Conservation (phyloP, 345 rosid genomes). For the Ailanthus altissimus region DNA sequence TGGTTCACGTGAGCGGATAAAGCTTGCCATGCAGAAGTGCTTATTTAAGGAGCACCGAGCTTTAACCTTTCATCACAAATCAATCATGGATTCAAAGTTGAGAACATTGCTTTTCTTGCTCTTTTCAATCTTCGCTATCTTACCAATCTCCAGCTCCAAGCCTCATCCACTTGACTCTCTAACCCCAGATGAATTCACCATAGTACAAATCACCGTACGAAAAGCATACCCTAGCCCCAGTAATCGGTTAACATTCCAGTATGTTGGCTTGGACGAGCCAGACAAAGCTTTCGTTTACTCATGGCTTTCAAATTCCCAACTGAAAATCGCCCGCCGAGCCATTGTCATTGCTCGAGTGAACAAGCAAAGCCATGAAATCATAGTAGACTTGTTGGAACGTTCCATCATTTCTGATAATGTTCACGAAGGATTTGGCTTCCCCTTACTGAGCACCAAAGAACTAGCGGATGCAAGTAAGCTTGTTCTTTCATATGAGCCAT, state of each 20-base stretch:
- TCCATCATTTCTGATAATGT: slow-evolving; percentile 18
- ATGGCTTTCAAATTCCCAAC: slow-evolving; percentile 26
- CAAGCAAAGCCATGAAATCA: slow-evolving; percentile 34
- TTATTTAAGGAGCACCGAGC: not conserved
- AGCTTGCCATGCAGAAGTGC: not conserved
- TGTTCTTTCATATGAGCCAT: slow-evolving; percentile 24
- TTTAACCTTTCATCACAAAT: not conserved
- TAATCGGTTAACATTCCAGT: slow-evolving; percentile 13
- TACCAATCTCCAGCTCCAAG: not conserved
- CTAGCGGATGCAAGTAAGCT: slow-evolving; percentile 22
- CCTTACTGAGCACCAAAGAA: slow-evolving; percentile 18
- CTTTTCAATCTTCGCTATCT: not conserved
- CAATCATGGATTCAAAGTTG: not conserved
- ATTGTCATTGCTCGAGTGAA: slow-evolving; percentile 25
- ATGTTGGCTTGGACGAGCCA: slow-evolving; percentile 28
- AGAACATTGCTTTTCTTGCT: not conserved
- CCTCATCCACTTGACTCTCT: slow-evolving; percentile 18
- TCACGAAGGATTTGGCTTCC: slow-evolving; percentile 31
- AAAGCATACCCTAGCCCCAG: slow-evolving; percentile 5
- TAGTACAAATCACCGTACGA: too few species aligned
- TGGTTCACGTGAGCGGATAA: too few species aligned
- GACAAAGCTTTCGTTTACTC: slow-evolving; percentile 6
- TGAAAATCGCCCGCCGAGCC: slow-evolving; percentile 31
- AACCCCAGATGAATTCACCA: not conserved
- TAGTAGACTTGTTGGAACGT: slow-evolving; percentile 23